These are phyloP conservation scores for Alternaria panax DNA, from an alignment of 2,329 filamentous ascomycete genomes.

Conservation along the genomic window DNA sequence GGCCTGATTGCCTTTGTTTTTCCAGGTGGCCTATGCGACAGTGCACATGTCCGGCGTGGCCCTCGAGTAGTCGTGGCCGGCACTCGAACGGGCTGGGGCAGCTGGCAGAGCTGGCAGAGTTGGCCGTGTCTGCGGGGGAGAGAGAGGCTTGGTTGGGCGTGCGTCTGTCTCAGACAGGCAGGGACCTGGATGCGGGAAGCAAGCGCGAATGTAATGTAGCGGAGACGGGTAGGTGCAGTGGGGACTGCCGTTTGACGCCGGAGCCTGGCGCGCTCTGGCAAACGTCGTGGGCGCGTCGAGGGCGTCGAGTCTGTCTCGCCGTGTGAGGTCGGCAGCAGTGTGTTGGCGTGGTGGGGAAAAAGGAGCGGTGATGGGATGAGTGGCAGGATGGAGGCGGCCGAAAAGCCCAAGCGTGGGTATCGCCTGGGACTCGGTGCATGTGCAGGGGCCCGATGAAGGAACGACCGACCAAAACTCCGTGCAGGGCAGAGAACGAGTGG, in stretches of 20 bases:
- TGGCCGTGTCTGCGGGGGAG: slow-evolving; percentile 5
- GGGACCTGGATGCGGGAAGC: slow-evolving; percentile 18
- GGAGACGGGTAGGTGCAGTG: slow-evolving; percentile 17
- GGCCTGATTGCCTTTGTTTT: slow-evolving; percentile 20
- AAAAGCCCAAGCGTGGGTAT: slow-evolving; percentile 10
- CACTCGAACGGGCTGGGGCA: slow-evolving; percentile 2
- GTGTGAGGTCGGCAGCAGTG: background rate
- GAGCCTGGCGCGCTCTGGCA: slow-evolving; percentile 1
- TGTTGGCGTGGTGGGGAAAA: slow-evolving; percentile 17
- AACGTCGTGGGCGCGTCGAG: slow-evolving; percentile 1
- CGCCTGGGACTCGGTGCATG: slow-evolving; percentile 9
- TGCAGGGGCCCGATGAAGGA: slow-evolving; percentile 16
- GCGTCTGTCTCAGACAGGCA: slow-evolving; percentile 26
- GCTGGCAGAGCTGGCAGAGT: background rate
- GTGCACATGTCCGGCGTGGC: slow-evolving; percentile 38
- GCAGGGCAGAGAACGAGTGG: slow-evolving; percentile 13
- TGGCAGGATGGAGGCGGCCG: slow-evolving; percentile 2
- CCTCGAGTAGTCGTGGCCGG: slow-evolving; percentile 7
- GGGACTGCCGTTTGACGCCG: slow-evolving; percentile 10
- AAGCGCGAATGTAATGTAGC: slow-evolving; percentile 12
- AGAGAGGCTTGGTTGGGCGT: slow-evolving; percentile 17
- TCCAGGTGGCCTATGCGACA: slow-evolving; percentile 26
- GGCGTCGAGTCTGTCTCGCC: slow-evolving; percentile 1
- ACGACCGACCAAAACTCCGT: slow-evolving; percentile 11
- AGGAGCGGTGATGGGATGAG: slow-evolving; percentile 10